Evolutionary conservation across 208 protist genomes (phyloP).

Genomic region (Trypanosoma mega): DNA sequence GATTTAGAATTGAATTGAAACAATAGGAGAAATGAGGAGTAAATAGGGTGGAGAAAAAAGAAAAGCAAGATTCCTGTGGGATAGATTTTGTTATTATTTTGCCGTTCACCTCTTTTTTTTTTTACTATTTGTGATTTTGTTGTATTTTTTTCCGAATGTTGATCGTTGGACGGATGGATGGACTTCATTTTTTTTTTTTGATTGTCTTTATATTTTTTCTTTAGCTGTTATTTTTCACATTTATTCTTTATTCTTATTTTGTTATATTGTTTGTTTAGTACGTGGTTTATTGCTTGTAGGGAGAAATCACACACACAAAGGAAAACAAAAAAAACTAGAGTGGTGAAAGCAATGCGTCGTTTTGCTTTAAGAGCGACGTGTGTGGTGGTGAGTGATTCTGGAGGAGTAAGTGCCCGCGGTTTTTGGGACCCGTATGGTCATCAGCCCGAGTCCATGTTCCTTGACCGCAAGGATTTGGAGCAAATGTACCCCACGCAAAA

Average conservation of each 20-base stretch:
- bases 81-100: background rate
- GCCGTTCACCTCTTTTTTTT: background rate
- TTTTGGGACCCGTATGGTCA: constrained; percentile 90
- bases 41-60: no score
- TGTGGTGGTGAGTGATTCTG: constrained; percentile 9
- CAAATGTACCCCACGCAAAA: constrained; percentile 92
- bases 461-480: constrained; percentile 87
- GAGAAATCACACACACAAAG: no score
- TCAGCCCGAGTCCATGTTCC: constrained; percentile 87
- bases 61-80: constrained; percentile 1
- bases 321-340: no score
- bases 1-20: no score
- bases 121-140: background rate
- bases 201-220: no score
- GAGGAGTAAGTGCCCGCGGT: constrained; percentile 24
- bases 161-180: no score
- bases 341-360: constrained; percentile 44
- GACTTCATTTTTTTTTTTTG: no score
- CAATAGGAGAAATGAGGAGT: no score
- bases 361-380: constrained; percentile 23
- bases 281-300: no score
- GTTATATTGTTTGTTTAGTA: no score
- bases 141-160: constrained; percentile 18
- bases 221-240: no score
- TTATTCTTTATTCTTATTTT: no score